phyloP scores from a whole-genome alignment of 352 stramenopile genomes.

The Phytophthora aleatoria region DNA sequence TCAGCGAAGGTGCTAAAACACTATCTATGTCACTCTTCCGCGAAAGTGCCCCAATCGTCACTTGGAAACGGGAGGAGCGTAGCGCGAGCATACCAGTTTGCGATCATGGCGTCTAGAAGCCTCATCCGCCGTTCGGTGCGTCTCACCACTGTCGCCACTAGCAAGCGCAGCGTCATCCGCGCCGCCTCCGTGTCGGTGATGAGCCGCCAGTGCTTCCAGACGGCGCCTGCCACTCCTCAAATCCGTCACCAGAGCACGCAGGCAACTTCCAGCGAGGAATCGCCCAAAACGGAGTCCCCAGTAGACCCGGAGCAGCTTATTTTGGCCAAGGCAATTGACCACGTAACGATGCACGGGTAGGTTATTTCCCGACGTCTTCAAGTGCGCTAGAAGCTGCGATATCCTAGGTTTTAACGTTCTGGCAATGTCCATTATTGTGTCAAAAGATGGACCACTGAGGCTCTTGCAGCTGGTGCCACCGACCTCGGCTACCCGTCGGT shows the following conservation, averaged over 20 bases:
- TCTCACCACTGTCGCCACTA: conserved; percentile 11
- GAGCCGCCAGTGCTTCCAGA: conserved; percentile 18
- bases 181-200: conserved; percentile 9
- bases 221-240: background rate
- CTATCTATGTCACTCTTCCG: no score
- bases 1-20: no score
- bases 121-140: conserved; percentile 29
- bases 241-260: conserved; percentile 33
- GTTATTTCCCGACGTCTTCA: conserved; percentile 2
- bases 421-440: conserved; percentile 11
- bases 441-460: conserved; percentile 76
- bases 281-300: conserved; percentile 22
- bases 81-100: background rate
- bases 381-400: conserved; percentile 15
- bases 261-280: conserved; percentile 16
- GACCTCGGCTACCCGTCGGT: conserved; percentile 78
- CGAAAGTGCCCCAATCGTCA: no score
- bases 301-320: conserved; percentile 57
- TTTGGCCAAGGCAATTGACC: conserved; percentile 52
- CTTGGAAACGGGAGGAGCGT: no score
- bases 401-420: conserved; percentile 10
- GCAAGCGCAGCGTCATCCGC: conserved; percentile 15
- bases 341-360: conserved; percentile 59
- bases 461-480: conserved; percentile 68
- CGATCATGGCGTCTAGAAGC: conserved; percentile 31